These are phyloP conservation scores for Yarrowia sp. DNA, from an alignment of 805 yeast species.

Conservation along the genomic window DNA sequence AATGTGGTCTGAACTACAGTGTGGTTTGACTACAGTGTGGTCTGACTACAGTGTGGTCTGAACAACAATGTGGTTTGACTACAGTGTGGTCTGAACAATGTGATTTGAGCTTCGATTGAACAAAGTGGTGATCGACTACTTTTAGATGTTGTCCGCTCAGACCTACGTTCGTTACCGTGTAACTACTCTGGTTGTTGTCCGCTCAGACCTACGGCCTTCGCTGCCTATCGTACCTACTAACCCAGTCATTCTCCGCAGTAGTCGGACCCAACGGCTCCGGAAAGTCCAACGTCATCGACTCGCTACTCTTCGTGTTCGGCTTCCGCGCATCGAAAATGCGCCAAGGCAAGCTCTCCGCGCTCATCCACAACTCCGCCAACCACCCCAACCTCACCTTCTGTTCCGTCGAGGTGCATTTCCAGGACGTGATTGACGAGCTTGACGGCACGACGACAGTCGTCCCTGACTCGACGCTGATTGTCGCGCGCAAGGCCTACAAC, in stretches of 20 bases:
- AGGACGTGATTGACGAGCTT: constrained; percentile 62
- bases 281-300: constrained; percentile 94
- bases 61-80: too few relatives aligned
- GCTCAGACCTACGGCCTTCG: too few relatives aligned
- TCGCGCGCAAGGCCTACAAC: constrained; percentile 75
- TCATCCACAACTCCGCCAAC: constrained; percentile 85
- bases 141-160: too few relatives aligned
- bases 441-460: constrained; percentile 48
- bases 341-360: constrained; percentile 86
- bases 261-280: constrained; percentile 99
- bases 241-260: constrained; percentile 85
- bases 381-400: constrained; percentile 68
- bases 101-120: too few relatives aligned
- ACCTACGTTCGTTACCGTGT: too few relatives aligned
- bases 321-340: constrained; percentile 96
- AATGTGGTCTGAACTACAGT: too few relatives aligned
- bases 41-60: too few relatives aligned
- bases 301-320: constrained; percentile 94
- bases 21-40: too few relatives aligned
- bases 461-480: constrained; percentile 58
- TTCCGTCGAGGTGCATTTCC: constrained; percentile 87
- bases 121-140: too few relatives aligned
- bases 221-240: too few relatives aligned
- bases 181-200: too few relatives aligned
- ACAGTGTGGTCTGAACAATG: too few relatives aligned